Evolutionary conservation across 164 flowering plant species (phyloP).

Genomic region (Pachysandra terminalis): DNA sequence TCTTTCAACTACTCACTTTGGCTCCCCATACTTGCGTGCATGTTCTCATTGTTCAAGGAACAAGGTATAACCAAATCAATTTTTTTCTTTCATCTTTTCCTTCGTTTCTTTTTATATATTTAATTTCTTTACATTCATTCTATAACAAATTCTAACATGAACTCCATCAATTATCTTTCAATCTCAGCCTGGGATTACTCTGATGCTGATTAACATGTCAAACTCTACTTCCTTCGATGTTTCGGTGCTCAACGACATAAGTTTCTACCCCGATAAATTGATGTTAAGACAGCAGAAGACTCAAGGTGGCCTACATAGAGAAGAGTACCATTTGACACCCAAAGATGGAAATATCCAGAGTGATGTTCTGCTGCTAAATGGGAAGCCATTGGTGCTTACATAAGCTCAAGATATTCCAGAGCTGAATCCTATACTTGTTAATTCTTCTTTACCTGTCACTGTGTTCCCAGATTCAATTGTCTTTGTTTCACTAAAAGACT

Average conservation of each 20-base stretch:
- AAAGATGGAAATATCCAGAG: constrained; percentile 39
- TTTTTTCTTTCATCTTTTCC: background rate
- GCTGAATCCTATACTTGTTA: constrained; percentile 35
- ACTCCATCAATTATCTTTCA: too few relatives aligned
- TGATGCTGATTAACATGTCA: constrained; percentile 41
- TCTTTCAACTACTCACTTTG: constrained; percentile 20
- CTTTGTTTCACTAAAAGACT: constrained; percentile 30
- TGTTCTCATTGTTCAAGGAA: constrained; percentile 61
- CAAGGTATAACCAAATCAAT: constrained; percentile 24
- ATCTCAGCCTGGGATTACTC: constrained; percentile 30
- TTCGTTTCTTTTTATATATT: background rate
- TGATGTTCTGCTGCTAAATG: constrained; percentile 38
- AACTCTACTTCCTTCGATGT: constrained; percentile 23
- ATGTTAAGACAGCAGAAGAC: background rate
- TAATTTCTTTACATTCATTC: too few relatives aligned
- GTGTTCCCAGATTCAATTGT: constrained; percentile 40
- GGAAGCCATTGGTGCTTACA: constrained; percentile 41
- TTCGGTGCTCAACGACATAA: constrained; percentile 15
- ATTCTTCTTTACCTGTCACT: constrained; percentile 22
- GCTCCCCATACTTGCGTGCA: constrained; percentile 40
- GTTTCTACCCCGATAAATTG: constrained; percentile 10
- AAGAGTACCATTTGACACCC: constrained; percentile 52
- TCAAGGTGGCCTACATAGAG: constrained; percentile 17
- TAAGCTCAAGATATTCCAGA: constrained; percentile 35
- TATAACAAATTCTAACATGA: too few relatives aligned